Evolutionary conservation across 352 stramenopile genomes (phyloP).

Genomic region (Phytopythium aichiense): DNA sequence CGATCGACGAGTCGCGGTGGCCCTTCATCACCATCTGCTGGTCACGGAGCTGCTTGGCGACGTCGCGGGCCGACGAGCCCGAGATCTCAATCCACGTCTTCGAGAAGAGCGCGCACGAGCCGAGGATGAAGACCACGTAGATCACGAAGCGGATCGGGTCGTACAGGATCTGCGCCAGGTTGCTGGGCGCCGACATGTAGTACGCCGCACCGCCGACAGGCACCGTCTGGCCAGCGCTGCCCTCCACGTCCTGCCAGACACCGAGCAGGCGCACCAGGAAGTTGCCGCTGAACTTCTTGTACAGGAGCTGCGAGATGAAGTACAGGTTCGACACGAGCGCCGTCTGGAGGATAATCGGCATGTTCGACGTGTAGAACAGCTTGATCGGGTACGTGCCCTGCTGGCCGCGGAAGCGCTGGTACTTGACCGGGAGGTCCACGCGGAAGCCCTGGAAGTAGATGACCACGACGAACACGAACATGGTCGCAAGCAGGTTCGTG

Average conservation of each 20-base stretch:
- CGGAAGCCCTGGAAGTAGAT: constrained; percentile 99
- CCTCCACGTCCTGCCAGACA: constrained; percentile 98
- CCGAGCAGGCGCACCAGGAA: constrained; percentile 97
- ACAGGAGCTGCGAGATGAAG: constrained; percentile 99
- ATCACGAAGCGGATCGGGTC: constrained; percentile 98
- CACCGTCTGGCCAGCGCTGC: constrained; percentile 91
- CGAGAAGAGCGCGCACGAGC: constrained; percentile 98
- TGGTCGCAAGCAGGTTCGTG: constrained; percentile 98
- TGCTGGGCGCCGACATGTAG: constrained; percentile 97
- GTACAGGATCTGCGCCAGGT: constrained; percentile 96
- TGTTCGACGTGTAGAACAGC: constrained; percentile 99
- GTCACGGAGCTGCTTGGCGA: constrained; percentile 98
- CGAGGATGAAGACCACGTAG: constrained; percentile 99
- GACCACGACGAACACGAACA: constrained; percentile 98
- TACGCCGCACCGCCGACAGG: constrained; percentile 96
- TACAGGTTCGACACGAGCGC: constrained; percentile 99
- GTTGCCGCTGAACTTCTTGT: constrained; percentile 98
- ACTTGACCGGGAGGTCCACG: constrained; percentile 93
- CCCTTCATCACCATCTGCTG: constrained; percentile 99
- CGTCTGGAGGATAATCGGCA: constrained; percentile 99
- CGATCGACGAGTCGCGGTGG: constrained; percentile 96
- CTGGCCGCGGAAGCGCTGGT: constrained; percentile 98
- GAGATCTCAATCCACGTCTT: constrained; percentile 99
- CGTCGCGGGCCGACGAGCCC: constrained; percentile 95
- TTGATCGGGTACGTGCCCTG: constrained; percentile 99